These are phyloP conservation scores for Euphorbia lathyris DNA, from an alignment of 345 rosid species.

Conservation along the genomic window DNA sequence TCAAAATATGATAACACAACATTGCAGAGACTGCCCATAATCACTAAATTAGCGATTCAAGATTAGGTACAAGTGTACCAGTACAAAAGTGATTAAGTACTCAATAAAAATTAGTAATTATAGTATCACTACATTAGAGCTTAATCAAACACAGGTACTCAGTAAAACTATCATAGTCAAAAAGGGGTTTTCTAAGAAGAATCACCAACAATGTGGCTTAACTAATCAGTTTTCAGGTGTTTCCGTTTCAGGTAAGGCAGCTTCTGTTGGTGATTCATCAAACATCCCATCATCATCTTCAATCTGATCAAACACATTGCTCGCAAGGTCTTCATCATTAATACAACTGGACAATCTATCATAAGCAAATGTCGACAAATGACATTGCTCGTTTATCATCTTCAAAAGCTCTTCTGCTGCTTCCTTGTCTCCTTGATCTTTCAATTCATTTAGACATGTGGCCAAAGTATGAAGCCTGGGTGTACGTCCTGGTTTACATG, in stretches of 20 bases:
- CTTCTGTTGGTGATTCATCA: background rate
- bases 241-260: too few relatives aligned
- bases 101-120: too few relatives aligned
- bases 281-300: background rate
- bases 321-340: background rate
- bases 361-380: background rate
- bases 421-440: background rate
- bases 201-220: background rate
- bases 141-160: too few relatives aligned
- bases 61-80: too few relatives aligned
- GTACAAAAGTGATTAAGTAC: too few relatives aligned
- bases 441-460: background rate
- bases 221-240: background rate
- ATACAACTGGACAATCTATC: background rate
- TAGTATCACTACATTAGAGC: too few relatives aligned
- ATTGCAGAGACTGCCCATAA: too few relatives aligned
- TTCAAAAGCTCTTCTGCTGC: background rate
- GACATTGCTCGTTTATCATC: background rate
- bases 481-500: background rate
- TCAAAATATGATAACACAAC: too few relatives aligned
- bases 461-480: background rate
- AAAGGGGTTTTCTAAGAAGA: background rate
- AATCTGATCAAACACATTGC: background rate
- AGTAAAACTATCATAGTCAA: too few relatives aligned
- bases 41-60: too few relatives aligned